These are phyloP conservation scores for Colletotrichum destructivum DNA, from an alignment of 2,329 filamentous ascomycete genomes.

Conservation along the genomic window DNA sequence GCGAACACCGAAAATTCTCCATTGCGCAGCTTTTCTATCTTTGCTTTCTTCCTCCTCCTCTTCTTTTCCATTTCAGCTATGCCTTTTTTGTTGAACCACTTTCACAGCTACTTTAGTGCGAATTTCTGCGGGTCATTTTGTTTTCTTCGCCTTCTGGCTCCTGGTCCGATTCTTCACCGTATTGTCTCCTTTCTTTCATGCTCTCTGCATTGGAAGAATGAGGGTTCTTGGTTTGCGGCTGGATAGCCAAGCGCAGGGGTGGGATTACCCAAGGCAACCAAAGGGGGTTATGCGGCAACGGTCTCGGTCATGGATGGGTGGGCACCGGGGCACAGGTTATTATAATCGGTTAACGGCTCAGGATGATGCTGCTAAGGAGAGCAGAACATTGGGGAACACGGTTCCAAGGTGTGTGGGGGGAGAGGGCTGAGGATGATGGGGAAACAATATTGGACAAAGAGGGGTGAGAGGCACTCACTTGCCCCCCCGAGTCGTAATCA, in stretches of 20 bases:
- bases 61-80: background rate
- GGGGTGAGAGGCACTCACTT: constrained; percentile 18
- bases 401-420: background rate
- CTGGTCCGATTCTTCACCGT: constrained; percentile 9
- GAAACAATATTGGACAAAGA: constrained; percentile 17
- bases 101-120: constrained; percentile 35
- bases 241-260: constrained; percentile 8
- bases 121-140: constrained; percentile 4
- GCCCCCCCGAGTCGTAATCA: constrained; percentile 18
- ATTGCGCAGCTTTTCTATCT: constrained; percentile 27
- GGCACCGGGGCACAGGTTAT: constrained; percentile 6
- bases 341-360: constrained; percentile 8
- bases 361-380: background rate
- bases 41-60: constrained; percentile 7
- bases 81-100: constrained; percentile 39
- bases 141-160: background rate
- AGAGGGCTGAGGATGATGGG: constrained; percentile 30
- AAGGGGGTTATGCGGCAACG: background rate
- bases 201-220: constrained; percentile 26
- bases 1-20: constrained; percentile 46
- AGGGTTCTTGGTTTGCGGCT: constrained; percentile 2
- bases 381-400: background rate
- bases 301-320: background rate
- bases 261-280: background rate
- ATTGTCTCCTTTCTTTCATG: constrained; percentile 27